phyloP scores from a whole-genome alignment of 345 rosid species.

The Syzygium aromaticum region DNA sequence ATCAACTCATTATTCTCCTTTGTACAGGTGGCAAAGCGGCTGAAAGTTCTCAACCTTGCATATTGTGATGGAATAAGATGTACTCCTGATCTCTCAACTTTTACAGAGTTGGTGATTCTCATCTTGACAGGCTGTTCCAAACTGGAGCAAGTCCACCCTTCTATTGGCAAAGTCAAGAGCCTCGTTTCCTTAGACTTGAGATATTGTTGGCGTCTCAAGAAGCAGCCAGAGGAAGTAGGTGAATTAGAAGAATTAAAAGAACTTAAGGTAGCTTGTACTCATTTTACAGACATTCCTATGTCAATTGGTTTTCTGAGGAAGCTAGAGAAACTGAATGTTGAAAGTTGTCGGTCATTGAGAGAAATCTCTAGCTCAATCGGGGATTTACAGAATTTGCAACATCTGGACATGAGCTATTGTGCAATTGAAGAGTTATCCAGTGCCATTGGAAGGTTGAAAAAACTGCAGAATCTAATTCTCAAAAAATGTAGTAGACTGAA shows the following conservation, averaged over 20 bases:
- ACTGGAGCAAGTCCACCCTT: neutral
- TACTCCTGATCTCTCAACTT: neutral
- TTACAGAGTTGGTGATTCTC: neutral
- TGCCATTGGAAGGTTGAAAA: neutral
- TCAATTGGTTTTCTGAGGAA: neutral
- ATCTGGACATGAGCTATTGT: accelerated
- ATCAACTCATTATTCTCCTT: neutral
- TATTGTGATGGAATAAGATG: accelerated
- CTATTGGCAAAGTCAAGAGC: neutral
- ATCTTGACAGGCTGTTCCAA: accelerated
- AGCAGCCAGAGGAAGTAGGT: neutral
- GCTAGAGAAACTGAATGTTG: neutral
- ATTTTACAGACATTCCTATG: neutral
- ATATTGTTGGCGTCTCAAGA: accelerated
- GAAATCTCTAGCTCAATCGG: neutral
- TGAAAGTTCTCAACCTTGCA: neutral
- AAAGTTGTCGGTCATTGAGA: too few relatives aligned
- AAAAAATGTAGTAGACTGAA: neutral
- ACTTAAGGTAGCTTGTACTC: accelerated
- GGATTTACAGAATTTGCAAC: neutral
- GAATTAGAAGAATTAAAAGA: neutral
- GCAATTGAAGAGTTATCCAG: neutral
- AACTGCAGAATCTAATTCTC: accelerated
- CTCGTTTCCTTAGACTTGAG: neutral
- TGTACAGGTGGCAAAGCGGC: neutral